Evolutionary conservation across 495 filamentous ascomycete genomes (phyloP).

Genomic region (Penicillium robsamsonii): DNA sequence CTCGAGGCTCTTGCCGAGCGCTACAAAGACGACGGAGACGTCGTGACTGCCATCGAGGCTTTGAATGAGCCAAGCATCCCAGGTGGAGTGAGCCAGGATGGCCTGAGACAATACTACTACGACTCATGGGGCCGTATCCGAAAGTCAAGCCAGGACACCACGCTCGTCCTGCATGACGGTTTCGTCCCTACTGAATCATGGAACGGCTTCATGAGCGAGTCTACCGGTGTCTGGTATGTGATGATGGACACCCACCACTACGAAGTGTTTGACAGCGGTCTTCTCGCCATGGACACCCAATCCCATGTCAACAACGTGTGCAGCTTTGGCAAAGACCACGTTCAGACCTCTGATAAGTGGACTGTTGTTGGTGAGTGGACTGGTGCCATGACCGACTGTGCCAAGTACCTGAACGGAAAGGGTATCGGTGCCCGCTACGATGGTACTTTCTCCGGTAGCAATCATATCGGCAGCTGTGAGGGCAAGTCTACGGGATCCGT

Average conservation of each 20-base stretch:
- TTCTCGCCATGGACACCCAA: constrained; percentile 49
- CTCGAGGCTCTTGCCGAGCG: constrained; percentile 56
- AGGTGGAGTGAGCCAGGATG: constrained; percentile 50
- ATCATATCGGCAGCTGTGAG: constrained; percentile 55
- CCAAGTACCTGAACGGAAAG: constrained; percentile 67
- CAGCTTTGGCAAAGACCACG: constrained; percentile 40
- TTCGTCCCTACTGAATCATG: constrained; percentile 62
- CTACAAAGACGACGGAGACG: constrained; percentile 60
- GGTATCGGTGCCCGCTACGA: constrained; percentile 70
- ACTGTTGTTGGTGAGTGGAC: constrained; percentile 71
- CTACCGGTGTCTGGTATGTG: constrained; percentile 54
- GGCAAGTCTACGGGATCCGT: constrained; percentile 58
- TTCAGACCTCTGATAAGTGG: constrained; percentile 64
- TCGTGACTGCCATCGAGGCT: constrained; percentile 68
- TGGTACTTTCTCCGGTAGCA: constrained; percentile 51
- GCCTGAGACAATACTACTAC: constrained; percentile 62
- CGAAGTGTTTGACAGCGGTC: constrained; percentile 61
- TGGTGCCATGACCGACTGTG: constrained; percentile 71
- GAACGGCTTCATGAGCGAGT: constrained; percentile 67
- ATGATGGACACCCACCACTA: constrained; percentile 71
- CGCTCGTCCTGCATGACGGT: constrained; percentile 65
- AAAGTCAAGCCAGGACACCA: constrained; percentile 48
- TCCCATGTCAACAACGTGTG: constrained; percentile 55
- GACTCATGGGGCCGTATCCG: constrained; percentile 58
- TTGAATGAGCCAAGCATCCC: constrained; percentile 67